Conservation (phyloP, 2,329 filamentous ascomycete species). For the Calonectria pseudoturangicola region DNA sequence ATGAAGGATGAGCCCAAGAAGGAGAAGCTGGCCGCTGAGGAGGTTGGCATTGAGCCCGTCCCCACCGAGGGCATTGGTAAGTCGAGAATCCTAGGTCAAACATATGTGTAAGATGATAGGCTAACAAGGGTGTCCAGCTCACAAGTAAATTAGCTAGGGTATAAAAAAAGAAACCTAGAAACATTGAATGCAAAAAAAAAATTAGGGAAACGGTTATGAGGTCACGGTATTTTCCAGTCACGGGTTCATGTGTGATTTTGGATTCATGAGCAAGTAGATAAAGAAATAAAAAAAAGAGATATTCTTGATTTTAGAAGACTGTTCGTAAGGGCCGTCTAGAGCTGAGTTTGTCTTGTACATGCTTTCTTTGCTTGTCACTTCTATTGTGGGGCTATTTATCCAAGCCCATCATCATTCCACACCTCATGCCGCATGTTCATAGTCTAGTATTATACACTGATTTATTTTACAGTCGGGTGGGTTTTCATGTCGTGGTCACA, state of each 20-base stretch:
- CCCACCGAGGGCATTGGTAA: constrained; percentile 55
- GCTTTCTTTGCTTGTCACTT: constrained; percentile 10
- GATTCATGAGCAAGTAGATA: constrained; percentile 27
- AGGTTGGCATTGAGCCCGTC: constrained; percentile 53
- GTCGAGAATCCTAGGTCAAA: constrained; percentile 16
- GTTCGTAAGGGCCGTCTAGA: constrained; percentile 43
- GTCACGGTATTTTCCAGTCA: constrained; percentile 30
- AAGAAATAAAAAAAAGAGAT: constrained; percentile 39
- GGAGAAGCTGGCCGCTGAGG: constrained; percentile 65
- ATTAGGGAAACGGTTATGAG: constrained; percentile 31
- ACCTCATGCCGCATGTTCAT: constrained; percentile 41
- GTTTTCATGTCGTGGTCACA: constrained; percentile 39
- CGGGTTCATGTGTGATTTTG: constrained; percentile 18
- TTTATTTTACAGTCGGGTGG: constrained; percentile 47
- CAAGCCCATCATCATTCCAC: constrained; percentile 38
- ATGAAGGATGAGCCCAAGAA: constrained; percentile 84
- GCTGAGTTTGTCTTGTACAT: constrained; percentile 45
- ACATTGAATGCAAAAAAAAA: constrained; percentile 27
- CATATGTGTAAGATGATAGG: background rate
- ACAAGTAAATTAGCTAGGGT: constrained; percentile 56
- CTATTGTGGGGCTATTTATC: constrained; percentile 22
- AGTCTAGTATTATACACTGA: constrained; percentile 53
- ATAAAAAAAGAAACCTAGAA: constrained; percentile 21
- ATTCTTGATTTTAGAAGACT: constrained; percentile 36
- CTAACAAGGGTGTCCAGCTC: constrained; percentile 47